These are phyloP conservation scores for Hypoxylon cercidicola DNA, from an alignment of 495 filamentous ascomycete genomes.

Conservation along the genomic window DNA sequence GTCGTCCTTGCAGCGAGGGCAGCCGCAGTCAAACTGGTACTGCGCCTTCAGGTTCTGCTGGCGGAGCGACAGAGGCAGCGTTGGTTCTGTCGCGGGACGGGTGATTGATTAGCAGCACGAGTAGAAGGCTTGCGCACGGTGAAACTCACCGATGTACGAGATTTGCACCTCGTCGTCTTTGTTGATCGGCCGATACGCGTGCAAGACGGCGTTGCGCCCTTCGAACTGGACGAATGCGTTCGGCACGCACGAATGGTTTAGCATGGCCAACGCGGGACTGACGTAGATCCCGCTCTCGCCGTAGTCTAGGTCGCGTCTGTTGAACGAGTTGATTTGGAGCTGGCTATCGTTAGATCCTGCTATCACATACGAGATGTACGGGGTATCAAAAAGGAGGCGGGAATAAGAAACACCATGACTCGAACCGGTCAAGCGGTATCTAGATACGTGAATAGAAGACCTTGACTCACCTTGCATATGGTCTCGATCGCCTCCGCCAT, in stretches of 20 bases:
- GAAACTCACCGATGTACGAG: constrained; percentile 59
- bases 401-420: too few species aligned
- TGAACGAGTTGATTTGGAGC: constrained; percentile 61
- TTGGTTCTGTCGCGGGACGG: constrained; percentile 46
- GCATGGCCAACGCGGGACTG: constrained; percentile 57
- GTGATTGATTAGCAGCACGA: background rate
- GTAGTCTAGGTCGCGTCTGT: constrained; percentile 51
- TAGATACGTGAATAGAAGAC: background rate
- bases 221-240: constrained; percentile 61
- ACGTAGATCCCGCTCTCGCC: constrained; percentile 54
- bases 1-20: constrained; percentile 53
- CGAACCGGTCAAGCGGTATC: too few species aligned
- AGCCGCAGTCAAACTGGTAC: constrained; percentile 58
- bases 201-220: constrained; percentile 53
- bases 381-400: too few species aligned
- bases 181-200: constrained; percentile 52
- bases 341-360: constrained; percentile 39
- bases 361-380: too few species aligned
- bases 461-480: constrained; percentile 52
- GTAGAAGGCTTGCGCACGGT: background rate
- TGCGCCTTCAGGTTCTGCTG: constrained; percentile 44
- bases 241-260: constrained; percentile 65
- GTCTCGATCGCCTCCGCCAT: constrained; percentile 50
- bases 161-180: constrained; percentile 61
- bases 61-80: constrained; percentile 32